Conservation (phyloP, 2,329 filamentous ascomycete genomes). For the Podosphaera aphanis region DNA sequence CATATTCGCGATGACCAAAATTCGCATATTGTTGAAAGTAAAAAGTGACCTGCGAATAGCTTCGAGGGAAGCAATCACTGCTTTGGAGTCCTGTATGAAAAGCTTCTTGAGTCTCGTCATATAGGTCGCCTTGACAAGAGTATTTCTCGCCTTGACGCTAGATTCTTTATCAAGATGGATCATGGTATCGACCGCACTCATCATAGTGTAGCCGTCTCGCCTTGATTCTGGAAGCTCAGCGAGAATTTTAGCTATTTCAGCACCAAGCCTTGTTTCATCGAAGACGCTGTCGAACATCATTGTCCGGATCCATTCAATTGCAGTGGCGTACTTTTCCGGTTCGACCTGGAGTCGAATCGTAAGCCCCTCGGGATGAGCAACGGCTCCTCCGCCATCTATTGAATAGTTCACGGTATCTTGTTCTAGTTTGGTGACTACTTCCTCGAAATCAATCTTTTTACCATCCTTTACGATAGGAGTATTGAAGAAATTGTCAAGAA, state of each 20-base stretch:
- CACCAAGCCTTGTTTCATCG: constrained; percentile 41
- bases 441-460: constrained; percentile 61
- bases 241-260: constrained; percentile 54
- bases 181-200: constrained; percentile 44
- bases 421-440: constrained; percentile 78
- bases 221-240: constrained; percentile 85
- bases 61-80: constrained; percentile 56
- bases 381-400: constrained; percentile 40
- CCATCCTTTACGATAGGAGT: constrained; percentile 62
- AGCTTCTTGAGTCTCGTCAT: constrained; percentile 66
- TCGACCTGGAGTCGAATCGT: constrained; percentile 69
- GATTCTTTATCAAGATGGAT: constrained; percentile 61
- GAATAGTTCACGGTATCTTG: constrained; percentile 71
- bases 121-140: constrained; percentile 69
- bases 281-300: constrained; percentile 80
- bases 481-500: constrained; percentile 84
- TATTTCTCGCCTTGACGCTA: constrained; percentile 52
- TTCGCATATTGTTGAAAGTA: constrained; percentile 62
- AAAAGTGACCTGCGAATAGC: constrained; percentile 54
- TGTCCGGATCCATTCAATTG: constrained; percentile 63
- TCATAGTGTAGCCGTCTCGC: constrained; percentile 53
- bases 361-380: constrained; percentile 64
- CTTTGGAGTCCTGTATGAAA: constrained; percentile 50
- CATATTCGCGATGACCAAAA: constrained; percentile 65
- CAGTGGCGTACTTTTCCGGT: constrained; percentile 60